These are phyloP conservation scores for Angomonas deanei DNA, from an alignment of 208 protist species.

Conservation along the genomic window DNA sequence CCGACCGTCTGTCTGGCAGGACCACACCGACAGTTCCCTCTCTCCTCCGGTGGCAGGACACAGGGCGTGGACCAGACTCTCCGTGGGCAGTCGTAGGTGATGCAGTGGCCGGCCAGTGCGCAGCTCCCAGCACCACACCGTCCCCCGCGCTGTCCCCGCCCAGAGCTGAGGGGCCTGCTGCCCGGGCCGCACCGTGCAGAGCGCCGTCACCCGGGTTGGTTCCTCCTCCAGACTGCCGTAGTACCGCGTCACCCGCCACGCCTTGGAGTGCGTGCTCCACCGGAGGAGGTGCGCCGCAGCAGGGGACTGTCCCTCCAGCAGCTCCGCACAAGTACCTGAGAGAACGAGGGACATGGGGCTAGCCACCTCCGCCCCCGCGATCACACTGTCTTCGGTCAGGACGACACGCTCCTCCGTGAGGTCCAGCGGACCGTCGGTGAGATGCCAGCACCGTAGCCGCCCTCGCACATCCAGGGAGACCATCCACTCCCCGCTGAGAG, in stretches of 20 bases:
- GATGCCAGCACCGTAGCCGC: background rate
- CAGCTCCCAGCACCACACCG: slow-evolving; percentile 20
- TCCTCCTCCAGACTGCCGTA: background rate
- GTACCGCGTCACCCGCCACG: slow-evolving; percentile 1
- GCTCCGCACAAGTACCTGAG: background rate
- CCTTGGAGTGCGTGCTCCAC: background rate
- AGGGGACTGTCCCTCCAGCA: background rate
- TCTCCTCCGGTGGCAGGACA: background rate
- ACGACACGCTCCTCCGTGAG: background rate
- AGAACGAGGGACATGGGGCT: background rate
- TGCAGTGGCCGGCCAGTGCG: slow-evolving; percentile 8
- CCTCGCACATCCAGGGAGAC: background rate
- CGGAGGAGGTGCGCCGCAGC: background rate
- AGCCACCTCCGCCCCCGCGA: background rate
- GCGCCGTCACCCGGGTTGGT: background rate
- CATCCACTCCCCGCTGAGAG: background rate
- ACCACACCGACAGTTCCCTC: slow-evolving; percentile 26
- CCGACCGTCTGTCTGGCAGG: slow-evolving; percentile 32
- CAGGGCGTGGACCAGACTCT: slow-evolving; percentile 12
- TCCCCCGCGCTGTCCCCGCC: slow-evolving; percentile 17
- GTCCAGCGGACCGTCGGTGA: background rate
- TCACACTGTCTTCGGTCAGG: background rate
- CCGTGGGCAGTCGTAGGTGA: slow-evolving; percentile 8
- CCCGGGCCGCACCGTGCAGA: background rate
- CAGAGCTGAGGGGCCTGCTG: slow-evolving; percentile 10